Conservation (phyloP, 1,139 yeast species). For the Debaryomyces coudertii region DNA sequence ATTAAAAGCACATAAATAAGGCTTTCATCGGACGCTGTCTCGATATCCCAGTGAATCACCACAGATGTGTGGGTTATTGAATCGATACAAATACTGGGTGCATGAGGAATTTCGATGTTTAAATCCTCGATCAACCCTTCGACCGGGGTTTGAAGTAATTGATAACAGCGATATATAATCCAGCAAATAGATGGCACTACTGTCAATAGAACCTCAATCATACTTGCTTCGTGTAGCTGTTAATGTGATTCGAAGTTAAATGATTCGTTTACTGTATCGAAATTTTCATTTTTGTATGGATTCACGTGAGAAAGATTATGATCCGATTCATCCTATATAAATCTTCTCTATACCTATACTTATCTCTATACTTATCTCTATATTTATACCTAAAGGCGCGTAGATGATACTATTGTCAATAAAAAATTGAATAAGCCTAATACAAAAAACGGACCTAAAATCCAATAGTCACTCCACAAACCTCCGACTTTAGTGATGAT, state of each 20-base stretch:
- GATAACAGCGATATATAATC: slow-evolving; percentile 45
- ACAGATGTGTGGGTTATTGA: slow-evolving; percentile 34
- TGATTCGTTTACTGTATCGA: background rate
- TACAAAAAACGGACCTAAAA: slow-evolving; percentile 61
- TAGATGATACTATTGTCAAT: slow-evolving; percentile 15
- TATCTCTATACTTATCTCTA: background rate
- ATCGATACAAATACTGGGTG: slow-evolving; percentile 46
- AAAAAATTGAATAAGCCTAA: slow-evolving; percentile 49
- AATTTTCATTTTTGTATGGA: slow-evolving; percentile 3
- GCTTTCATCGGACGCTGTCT: slow-evolving; percentile 33
- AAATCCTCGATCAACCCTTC: slow-evolving; percentile 40
- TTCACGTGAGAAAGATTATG: slow-evolving; percentile 7
- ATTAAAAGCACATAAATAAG: slow-evolving; percentile 40
- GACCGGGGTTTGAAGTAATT: slow-evolving; percentile 41
- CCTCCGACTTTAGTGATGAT: slow-evolving; percentile 66
- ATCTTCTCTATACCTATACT: background rate
- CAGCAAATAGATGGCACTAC: slow-evolving; percentile 46
- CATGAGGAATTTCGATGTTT: slow-evolving; percentile 46
- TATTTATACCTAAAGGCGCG: background rate
- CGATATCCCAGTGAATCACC: slow-evolving; percentile 49
- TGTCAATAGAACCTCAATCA: slow-evolving; percentile 48
- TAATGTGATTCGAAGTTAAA: background rate
- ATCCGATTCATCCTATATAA: background rate
- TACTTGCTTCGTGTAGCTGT: slow-evolving; percentile 13
- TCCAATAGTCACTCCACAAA: slow-evolving; percentile 57